phyloP scores from a whole-genome alignment of 805 yeast species.

The Candida sakaeoensis region DNA sequence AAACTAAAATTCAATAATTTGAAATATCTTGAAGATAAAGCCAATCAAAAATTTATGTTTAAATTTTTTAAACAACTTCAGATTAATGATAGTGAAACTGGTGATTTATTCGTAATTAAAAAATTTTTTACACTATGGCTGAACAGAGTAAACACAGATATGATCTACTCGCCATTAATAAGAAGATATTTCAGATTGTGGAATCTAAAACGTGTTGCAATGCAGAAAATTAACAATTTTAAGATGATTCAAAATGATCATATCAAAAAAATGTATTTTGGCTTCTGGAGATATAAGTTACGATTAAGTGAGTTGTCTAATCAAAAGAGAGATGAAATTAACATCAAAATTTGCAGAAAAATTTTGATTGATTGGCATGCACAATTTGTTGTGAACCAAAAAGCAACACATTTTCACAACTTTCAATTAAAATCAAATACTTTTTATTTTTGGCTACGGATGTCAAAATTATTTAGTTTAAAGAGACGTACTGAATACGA shows the following conservation, averaged over 20 bases:
- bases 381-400: not conserved
- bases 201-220: constrained; percentile 7
- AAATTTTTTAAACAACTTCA: not conserved
- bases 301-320: constrained; percentile 2
- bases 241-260: constrained; percentile 15
- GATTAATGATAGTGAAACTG: not conserved
- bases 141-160: not conserved
- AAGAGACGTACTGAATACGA: not conserved
- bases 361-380: constrained; percentile 6
- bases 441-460: constrained; percentile 14
- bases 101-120: not conserved
- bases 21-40: not conserved
- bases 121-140: constrained; percentile 1
- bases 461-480: not conserved
- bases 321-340: constrained; percentile 7
- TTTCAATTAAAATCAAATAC: constrained; percentile 3
- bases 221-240: constrained; percentile 10
- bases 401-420: not conserved
- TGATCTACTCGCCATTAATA: not conserved
- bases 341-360: constrained; percentile 9
- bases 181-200: constrained; percentile 8
- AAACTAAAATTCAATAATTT: not conserved
- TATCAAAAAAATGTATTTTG: constrained; percentile 13
- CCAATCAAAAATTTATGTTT: not conserved
- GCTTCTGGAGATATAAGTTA: constrained; percentile 13